phyloP scores from a whole-genome alignment of 2,329 filamentous ascomycete genomes.

The Tolypocladium cylindrosporum region DNA sequence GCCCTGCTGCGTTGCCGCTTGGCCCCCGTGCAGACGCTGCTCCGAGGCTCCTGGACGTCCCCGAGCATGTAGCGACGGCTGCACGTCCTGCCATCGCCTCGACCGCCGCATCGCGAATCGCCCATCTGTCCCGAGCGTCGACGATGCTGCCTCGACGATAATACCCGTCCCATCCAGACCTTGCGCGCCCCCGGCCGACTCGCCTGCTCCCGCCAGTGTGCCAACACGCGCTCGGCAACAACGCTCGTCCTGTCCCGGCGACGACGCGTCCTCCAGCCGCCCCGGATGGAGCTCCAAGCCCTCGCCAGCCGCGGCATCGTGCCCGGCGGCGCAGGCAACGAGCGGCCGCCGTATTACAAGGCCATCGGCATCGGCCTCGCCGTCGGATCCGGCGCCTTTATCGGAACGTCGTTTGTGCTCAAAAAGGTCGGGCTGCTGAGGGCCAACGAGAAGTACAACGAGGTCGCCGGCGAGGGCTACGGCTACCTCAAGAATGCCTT shows the following conservation, averaged over 20 bases:
- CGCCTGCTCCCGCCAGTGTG: background rate
- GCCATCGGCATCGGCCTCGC: slow-evolving; percentile 79
- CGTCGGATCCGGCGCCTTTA: slow-evolving; percentile 80
- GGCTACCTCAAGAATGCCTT: slow-evolving; percentile 90
- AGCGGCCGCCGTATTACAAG: slow-evolving; percentile 57
- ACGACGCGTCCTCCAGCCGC: background rate
- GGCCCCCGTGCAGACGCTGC: background rate
- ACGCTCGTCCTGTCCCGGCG: background rate
- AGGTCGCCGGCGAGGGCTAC: slow-evolving; percentile 92
- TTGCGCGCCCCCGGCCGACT: background rate
- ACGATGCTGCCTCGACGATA: background rate
- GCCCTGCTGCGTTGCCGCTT: background rate
- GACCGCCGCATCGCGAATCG: background rate
- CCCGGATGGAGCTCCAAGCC: background rate
- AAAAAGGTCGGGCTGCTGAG: slow-evolving; percentile 88
- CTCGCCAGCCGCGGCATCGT: background rate
- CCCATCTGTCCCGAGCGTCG: background rate
- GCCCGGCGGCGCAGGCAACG: slow-evolving; percentile 2
- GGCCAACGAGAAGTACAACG: slow-evolving; percentile 93
- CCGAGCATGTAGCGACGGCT: background rate
- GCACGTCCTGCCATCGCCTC: background rate
- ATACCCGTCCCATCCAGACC: background rate
- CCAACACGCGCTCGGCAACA: background rate
- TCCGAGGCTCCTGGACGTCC: background rate
- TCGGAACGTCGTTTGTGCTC: slow-evolving; percentile 87